phyloP scores from a whole-genome alignment of 2,329 filamentous ascomycete genomes.

The Ceratocystis destructans region DNA sequence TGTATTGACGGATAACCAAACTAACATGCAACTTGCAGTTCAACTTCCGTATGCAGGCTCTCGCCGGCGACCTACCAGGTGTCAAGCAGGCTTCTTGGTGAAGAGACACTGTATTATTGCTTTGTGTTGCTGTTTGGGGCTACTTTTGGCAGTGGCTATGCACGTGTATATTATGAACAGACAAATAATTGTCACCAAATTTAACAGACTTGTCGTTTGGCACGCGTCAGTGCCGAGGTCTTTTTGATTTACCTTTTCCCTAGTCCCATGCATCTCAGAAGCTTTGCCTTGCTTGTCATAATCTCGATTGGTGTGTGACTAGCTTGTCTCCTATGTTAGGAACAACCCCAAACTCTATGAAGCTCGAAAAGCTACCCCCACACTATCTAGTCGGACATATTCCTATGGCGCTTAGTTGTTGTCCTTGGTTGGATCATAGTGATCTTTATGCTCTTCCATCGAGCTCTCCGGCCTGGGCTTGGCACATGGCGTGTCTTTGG shows the following conservation, averaged over 20 bases:
- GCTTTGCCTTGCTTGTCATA: background rate
- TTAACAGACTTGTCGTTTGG: background rate
- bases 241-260: background rate
- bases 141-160: background rate
- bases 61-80: conserved; percentile 73
- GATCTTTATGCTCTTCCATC: conserved; percentile 15
- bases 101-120: conserved; percentile 19
- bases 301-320: background rate
- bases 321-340: background rate
- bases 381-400: background rate
- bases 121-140: background rate
- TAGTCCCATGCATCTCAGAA: background rate
- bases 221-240: background rate
- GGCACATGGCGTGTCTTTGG: background rate
- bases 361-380: background rate
- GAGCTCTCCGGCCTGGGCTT: conserved; percentile 3
- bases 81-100: conserved; percentile 98
- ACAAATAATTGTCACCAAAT: background rate
- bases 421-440: conserved; percentile 17
- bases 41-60: conserved; percentile 81
- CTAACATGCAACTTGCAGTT: conserved; percentile 42
- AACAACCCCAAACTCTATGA: background rate
- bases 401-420: background rate
- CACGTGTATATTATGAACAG: conserved; percentile 18
- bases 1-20: background rate